Evolutionary conservation across 1,139 yeast genomes (phyloP).

Genomic region (Saccharomyces pastorianus): DNA sequence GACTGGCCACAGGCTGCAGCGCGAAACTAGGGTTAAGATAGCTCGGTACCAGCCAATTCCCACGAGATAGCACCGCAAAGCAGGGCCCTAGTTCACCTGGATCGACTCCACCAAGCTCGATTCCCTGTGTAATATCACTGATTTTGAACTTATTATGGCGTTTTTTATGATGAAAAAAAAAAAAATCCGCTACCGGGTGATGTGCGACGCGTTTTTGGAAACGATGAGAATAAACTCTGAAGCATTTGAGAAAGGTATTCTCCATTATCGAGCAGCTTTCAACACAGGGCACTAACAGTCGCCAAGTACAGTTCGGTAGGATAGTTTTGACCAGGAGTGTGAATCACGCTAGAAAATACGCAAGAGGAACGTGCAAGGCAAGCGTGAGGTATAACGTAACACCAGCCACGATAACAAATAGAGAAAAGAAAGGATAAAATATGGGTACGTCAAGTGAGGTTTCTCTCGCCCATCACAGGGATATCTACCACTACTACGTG

Average conservation of each 20-base stretch:
- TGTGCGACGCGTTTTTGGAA: not conserved
- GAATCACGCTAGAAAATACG: not conserved
- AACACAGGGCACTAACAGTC: not conserved
- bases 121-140: too few relatives aligned
- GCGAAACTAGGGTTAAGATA: too few relatives aligned
- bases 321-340: not conserved
- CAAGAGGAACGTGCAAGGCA: not conserved
- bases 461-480: slow-evolving; percentile 8
- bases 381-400: not conserved
- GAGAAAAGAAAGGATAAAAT: not conserved
- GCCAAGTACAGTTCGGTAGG: not conserved
- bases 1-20: too few relatives aligned
- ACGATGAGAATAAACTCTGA: not conserved
- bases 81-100: not conserved
- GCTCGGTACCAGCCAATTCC: too few relatives aligned
- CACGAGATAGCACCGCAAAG: too few relatives aligned
- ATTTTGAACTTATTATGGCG: not conserved
- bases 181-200: not conserved
- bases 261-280: not conserved
- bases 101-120: not conserved
- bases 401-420: not conserved
- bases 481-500: slow-evolving; percentile 14
- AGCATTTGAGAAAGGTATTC: not conserved
- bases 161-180: not conserved
- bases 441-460: not conserved